Conservation (phyloP, 163 green algal species). For the Volvox carteri region DNA sequence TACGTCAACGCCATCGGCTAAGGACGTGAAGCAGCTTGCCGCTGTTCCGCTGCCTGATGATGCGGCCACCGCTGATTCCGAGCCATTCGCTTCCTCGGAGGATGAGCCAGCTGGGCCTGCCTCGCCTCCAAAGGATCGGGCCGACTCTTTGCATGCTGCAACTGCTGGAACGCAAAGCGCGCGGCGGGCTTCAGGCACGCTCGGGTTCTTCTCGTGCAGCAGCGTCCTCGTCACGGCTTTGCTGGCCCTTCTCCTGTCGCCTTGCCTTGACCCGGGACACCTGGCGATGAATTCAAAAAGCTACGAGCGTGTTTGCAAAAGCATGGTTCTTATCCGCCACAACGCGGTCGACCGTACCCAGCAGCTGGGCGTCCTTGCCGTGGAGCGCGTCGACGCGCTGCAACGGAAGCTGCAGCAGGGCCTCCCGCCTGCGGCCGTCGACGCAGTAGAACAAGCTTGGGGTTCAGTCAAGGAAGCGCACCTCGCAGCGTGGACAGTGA, state of each 20-base stretch:
- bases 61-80: neutral
- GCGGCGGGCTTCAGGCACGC: neutral
- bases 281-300: neutral
- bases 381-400: neutral
- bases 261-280: neutral
- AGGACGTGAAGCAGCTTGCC: constrained; percentile 3
- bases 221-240: neutral
- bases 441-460: neutral
- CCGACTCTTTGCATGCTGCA: too few relatives aligned
- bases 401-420: neutral
- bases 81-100: constrained; percentile 38
- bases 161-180: too few relatives aligned
- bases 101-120: neutral
- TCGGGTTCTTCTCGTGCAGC: neutral
- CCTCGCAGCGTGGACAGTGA: neutral
- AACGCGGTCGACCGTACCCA: neutral
- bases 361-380: neutral
- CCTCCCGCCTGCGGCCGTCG: neutral
- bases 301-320: constrained; percentile 23
- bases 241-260: constrained; percentile 3
- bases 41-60: constrained; percentile 30
- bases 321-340: neutral
- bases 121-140: neutral
- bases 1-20: neutral
- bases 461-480: neutral